A percentile compares a stretch with the other conserved stretches of the same genome.
Evolutionary conservation across 805 yeast species (phyloP).

Genomic region (Scheffersomyces coipomensis): DNA sequence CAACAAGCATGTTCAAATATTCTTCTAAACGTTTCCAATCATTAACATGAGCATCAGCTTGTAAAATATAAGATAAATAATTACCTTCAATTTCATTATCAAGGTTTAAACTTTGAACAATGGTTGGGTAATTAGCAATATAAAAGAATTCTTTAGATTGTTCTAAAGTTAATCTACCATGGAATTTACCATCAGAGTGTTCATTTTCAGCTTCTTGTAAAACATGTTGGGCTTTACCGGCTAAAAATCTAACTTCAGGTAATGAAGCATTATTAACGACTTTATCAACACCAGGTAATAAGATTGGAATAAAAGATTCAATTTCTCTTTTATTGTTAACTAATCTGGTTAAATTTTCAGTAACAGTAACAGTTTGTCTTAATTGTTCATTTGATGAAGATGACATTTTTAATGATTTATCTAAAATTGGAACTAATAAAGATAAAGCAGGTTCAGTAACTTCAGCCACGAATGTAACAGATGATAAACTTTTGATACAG

Average conservation of each 20-base stretch:
- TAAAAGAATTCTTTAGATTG: conserved; percentile 49
- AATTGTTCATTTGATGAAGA: conserved; percentile 93
- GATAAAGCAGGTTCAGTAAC: conserved; percentile 96
- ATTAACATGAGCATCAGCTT: conserved; percentile 43
- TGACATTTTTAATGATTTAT: conserved; percentile 81
- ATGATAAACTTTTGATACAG: conserved; percentile 84
- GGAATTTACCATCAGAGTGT: conserved; percentile 67
- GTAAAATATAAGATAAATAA: conserved; percentile 46
- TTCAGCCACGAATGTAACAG: conserved; percentile 97
- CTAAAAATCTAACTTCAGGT: conserved; percentile 95
- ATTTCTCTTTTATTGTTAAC: conserved; percentile 93
- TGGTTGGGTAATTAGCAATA: conserved; percentile 10
- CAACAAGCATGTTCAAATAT: conserved; percentile 43
- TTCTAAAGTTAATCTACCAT: conserved; percentile 64
- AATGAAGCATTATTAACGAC: conserved; percentile 87
- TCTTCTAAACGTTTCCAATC: conserved; percentile 51
- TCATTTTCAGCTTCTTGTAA: conserved; percentile 76
- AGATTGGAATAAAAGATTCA: conserved; percentile 78
- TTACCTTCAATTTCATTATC: conserved; percentile 37
- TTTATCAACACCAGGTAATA: conserved; percentile 88
- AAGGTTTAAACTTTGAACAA: conserved; percentile 9
- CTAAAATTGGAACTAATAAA: conserved; percentile 86
- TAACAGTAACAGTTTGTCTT: conserved; percentile 94
- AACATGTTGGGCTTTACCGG: conserved; percentile 80
- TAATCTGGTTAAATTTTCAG: conserved; percentile 91